Evolutionary conservation across 2,329 filamentous ascomycete genomes (phyloP), one percentile per base, ranked within the genome.

Genomic region (Venturia effusa): DNA sequence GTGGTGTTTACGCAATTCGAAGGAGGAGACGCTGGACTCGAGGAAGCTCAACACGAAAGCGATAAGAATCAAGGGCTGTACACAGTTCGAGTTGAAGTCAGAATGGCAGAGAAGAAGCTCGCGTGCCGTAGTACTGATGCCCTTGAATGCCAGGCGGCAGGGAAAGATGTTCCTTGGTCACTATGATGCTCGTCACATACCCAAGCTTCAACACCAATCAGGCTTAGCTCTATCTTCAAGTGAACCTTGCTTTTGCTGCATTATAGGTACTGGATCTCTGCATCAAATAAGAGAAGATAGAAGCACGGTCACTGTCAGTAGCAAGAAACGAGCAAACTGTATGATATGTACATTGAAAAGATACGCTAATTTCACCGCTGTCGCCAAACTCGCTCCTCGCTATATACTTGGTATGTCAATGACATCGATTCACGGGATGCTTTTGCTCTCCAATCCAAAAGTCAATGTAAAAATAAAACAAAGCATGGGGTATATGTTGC

Each of bases 401-500:
- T 24, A 43, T 43, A 43, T 19, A n/a, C 43, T 22, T 17, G 5
- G 11, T 24, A 24, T 48, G 19, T 48, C 6, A 6, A 48, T 24
- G 43, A 48, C 17, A 48, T 34, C 51, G 27, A n/a, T 19, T 17
- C 51, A 57, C 8, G 30, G 15, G 17, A 22, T 34, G 11, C 19
- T 34, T 57, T 34, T 27, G 22, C 8, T 1, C 7, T 24, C 45
- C n/a, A 24, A 51, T 27, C 22, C 45, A 57, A 57, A 57, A 15
- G 7, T 27, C 11, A 22, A n/a, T 30, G 27, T 6, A 57, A 15
- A 57, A 57, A 34, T 22, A 51, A 24, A 51, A 27, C 19, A 34
- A 32, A 54, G 10, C n/a, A 57, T n/a, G 51, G 51, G 51, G 51
- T 57, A 57, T 57, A 57, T 34, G 51, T 57, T 32, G 51, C 30